These are phyloP conservation scores for Aspergillus kassunensis DNA, from an alignment of 495 filamentous ascomycete species.

Conservation along the genomic window DNA sequence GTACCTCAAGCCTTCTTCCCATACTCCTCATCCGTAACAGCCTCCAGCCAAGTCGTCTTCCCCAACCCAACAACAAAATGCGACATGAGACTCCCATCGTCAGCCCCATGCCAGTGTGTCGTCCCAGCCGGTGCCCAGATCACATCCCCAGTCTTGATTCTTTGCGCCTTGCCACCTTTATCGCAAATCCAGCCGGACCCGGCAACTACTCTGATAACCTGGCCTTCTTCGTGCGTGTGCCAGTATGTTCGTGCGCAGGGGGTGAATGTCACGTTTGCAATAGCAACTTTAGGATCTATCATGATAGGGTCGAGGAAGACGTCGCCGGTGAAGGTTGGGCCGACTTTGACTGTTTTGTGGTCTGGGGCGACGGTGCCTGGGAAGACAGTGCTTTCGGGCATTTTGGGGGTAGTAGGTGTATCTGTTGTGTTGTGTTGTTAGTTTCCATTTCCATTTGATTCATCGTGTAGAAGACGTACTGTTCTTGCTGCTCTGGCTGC, in stretches of 20 bases:
- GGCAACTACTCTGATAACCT: conserved; percentile 18
- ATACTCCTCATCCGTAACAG: neutral
- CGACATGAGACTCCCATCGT: conserved; percentile 12
- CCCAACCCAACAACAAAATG: neutral
- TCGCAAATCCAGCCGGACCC: conserved; percentile 25
- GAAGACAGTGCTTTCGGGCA: neutral
- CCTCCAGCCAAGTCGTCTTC: neutral
- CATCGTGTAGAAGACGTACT: too few species aligned
- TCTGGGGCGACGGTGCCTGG: neutral
- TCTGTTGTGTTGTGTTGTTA: neutral
- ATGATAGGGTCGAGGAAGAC: conserved; percentile 19
- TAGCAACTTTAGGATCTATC: conserved; percentile 2
- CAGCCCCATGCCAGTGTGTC: conserved; percentile 24
- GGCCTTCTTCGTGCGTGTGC: conserved; percentile 24
- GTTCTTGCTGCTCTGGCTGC: too few species aligned
- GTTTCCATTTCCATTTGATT: too few species aligned
- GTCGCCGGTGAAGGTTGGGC: conserved; percentile 19
- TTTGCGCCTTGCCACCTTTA: conserved; percentile 9
- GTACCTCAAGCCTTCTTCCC: neutral
- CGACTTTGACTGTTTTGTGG: neutral
- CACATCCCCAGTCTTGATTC: conserved; percentile 19
- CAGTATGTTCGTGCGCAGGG: conserved; percentile 24
- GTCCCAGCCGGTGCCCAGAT: conserved; percentile 22
- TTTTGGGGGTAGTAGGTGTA: neutral
- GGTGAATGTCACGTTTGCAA: conserved; percentile 22